A percentile compares a stretch with the other conserved stretches of the same genome.
Evolutionary conservation across 371 early-diverging fungal genomes (phyloP).

Genomic region (Mucor ambiguus): DNA sequence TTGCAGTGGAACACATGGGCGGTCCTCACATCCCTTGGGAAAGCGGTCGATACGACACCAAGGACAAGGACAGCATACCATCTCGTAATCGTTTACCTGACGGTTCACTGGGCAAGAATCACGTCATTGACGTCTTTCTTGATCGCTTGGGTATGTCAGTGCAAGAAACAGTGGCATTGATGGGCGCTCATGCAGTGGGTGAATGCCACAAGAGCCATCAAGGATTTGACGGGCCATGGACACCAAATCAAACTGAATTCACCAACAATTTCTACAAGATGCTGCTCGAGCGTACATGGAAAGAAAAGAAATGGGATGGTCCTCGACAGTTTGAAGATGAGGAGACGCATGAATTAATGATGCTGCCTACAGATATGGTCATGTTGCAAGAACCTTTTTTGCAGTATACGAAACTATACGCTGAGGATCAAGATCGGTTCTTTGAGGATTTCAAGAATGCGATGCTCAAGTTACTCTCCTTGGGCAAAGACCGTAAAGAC

Average conservation of each 20-base stretch:
- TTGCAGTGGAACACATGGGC: constrained; percentile 78
- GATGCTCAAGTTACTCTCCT: constrained; percentile 76
- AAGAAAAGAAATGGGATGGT: constrained; percentile 67
- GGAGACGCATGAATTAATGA: constrained; percentile 68
- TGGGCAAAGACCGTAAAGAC: constrained; percentile 58
- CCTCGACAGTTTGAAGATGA: constrained; percentile 73
- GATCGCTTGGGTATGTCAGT: constrained; percentile 71
- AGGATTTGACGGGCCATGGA: constrained; percentile 89
- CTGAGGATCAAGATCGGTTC: constrained; percentile 71
- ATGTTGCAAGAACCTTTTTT: constrained; percentile 65
- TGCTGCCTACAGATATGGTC: constrained; percentile 86
- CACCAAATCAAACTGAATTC: constrained; percentile 77
- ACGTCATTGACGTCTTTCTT: constrained; percentile 73
- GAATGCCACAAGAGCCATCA: constrained; percentile 80
- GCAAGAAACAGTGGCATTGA: constrained; percentile 77
- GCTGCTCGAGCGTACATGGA: constrained; percentile 68
- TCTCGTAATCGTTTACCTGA: constrained; percentile 85
- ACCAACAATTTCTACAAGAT: constrained; percentile 77
- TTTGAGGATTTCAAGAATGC: constrained; percentile 79
- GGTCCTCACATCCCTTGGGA: constrained; percentile 77
- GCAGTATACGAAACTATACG: constrained; percentile 71
- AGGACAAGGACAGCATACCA: constrained; percentile 49
- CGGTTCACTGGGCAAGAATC: constrained; percentile 69
- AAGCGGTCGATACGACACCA: constrained; percentile 71
- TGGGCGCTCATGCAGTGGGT: constrained; percentile 88